Evolutionary conservation across 331 rosid species (phyloP), one percentile per base, ranked within the genome.

Genomic region (Telfairia occidentalis): DNA sequence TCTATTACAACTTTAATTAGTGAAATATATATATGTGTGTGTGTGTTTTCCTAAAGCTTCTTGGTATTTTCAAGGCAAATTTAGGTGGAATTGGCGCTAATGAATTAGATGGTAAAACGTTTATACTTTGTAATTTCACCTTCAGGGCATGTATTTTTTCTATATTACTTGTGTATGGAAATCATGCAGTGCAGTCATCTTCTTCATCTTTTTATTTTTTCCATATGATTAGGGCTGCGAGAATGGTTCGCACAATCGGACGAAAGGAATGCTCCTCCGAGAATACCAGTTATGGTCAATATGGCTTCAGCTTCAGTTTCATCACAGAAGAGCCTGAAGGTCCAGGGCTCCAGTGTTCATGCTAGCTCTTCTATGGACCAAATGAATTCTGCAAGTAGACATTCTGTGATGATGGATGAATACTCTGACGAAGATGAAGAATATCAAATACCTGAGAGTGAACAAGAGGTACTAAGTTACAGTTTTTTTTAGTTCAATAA

Each of bases 221-320:
- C 16, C 75, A 69, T 35, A 70, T 79, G 74, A 10, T 53, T 79
- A 95, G 99, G 97, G 75, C 84, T 95, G 75, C 96, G 99, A 5
- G 99, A 95, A 78, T 95, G 96, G 96, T 91, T 92, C 86, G 76
- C 97, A 57, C 99, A 92, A 73, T 86, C 96, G 71, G 99, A 95
- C 84, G 96, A 95, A 87, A 90, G 96, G 81, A 91, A 75, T 77
- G 97, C 99, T 81, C 90, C 88, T 79, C 91, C 97, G 13, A 89
- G 98, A 84, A 91, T 95, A 77, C 97, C 98, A 24, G 97, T 92
- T 71, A 95, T 95, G 98, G 98, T 95, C 84, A 95, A 91, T 86
- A 95, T 95, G 98, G 78, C 95, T 67, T 95, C 98, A 59, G 74
- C 98, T 78, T 85, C 93, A 40, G 86, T 59, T 83, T 78, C 97